Base-by-base conservation (phyloP, 2,329 filamentous ascomycete genomes). In the Fusarium sp. region DNA sequence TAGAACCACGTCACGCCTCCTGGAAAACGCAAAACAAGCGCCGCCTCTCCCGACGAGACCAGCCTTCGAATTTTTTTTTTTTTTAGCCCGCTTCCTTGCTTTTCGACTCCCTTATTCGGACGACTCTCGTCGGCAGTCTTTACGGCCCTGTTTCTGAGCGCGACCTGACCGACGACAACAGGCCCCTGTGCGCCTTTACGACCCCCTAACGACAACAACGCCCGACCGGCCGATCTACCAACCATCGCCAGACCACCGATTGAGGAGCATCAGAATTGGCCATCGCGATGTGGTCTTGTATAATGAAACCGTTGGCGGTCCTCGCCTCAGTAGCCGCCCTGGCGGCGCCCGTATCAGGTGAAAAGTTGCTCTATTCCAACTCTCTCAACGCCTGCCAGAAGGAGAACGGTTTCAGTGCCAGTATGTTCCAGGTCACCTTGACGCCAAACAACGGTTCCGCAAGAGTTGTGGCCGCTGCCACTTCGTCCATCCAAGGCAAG, bases 361-460 rank as follows among this genome's bases (percentile, higher is more conserved):
- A 91, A 80, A 88, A 88, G 74, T 86, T 94, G 80, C 93, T 98
- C 79, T 88, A 92, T 78, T 97, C 95, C 65, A 94, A 90, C 80
- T 97, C 95, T 29, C 89, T 98, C 77, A 95, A 94, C 83, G 89
- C 93, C 56, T 98, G 95, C 84, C 93, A 95, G 87, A 87, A 91
- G 68, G 92, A 96, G 83, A 96, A 94, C 31, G 92, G 91, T 80
- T 97, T 98, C 83, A 93, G 94, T 6, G 95, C 95, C 78, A 95
- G 93, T 77, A 88, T 97, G 68, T 98, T 98, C 90, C 93, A 97
- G 77, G 93, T 98, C 82, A 86, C 91, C 74, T 94, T 94, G 84
- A 94, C 92, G 2, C 93, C 94, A 35, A 86, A 88, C 81, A 97
- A 97, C 84, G 88, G 88, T 77, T 92, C 91, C 35, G 87, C 96